phyloP scores from a whole-genome alignment of 257 asterid genomes.

The Rhazya stricta region DNA sequence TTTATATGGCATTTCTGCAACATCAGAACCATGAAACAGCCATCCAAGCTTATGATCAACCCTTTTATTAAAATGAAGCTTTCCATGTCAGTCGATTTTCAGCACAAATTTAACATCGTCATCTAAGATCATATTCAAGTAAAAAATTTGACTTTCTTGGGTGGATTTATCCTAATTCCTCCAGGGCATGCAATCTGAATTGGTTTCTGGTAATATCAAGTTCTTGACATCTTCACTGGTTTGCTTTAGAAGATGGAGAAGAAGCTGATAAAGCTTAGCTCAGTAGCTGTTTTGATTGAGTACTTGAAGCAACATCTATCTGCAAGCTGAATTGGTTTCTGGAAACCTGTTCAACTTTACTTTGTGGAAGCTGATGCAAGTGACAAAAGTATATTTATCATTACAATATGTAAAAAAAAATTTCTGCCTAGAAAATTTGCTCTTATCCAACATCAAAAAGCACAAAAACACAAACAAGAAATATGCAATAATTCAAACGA shows the following conservation, averaged over 20 bases:
- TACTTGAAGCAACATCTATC: conserved; percentile 15
- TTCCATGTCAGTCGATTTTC: not conserved
- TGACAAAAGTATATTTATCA: not conserved
- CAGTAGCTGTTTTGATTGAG: conserved; percentile 9
- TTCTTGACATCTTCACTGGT: not conserved
- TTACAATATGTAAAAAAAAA: not conserved
- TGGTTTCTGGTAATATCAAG: not conserved
- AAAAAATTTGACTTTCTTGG: no score
- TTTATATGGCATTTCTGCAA: not conserved
- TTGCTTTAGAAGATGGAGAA: not conserved
- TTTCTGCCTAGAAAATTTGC: conserved; percentile 1
- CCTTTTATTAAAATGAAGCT: no score
- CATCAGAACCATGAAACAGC: not conserved
- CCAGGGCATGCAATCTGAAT: no score
- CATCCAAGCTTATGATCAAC: not conserved
- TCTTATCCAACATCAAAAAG: not conserved
- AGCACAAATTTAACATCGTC: not conserved
- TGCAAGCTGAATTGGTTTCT: conserved; percentile 4
- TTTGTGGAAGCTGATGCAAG: conserved; percentile 12
- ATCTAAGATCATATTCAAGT: not conserved
- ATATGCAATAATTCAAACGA: conserved; percentile 20
- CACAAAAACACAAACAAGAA: conserved; percentile 22
- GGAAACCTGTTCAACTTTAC: conserved; percentile 17
- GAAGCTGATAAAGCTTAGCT: not conserved
- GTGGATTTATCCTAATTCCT: no score